Conservation (phyloP, 495 filamentous ascomycete species). For the Geopyxis carbonaria region DNA sequence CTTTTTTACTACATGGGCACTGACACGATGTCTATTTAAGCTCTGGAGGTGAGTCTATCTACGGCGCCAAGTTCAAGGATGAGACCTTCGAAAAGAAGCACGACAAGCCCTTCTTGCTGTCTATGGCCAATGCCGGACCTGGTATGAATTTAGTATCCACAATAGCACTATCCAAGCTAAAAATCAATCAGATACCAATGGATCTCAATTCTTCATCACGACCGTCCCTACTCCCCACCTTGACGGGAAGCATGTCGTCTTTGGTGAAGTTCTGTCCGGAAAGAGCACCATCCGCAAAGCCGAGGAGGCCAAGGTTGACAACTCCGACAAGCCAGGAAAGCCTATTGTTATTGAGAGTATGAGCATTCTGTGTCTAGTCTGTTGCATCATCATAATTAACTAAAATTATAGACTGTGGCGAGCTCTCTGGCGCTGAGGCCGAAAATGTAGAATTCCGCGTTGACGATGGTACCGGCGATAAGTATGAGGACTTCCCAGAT, state of each 20-base stretch:
- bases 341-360: slow-evolving; percentile 51
- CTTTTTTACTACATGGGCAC: slow-evolving; percentile 2
- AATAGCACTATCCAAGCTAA: no score
- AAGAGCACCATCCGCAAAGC: slow-evolving; percentile 82
- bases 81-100: slow-evolving; percentile 93
- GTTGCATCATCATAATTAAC: not conserved
- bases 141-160: slow-evolving; percentile 53
- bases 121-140: slow-evolving; percentile 95
- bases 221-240: slow-evolving; percentile 87
- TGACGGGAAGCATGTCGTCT: slow-evolving; percentile 94
- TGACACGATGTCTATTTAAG: slow-evolving; percentile 29
- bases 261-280: slow-evolving; percentile 84
- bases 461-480: slow-evolving; percentile 69
- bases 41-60: slow-evolving; percentile 94
- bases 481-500: slow-evolving; percentile 92
- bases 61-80: slow-evolving; percentile 93
- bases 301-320: slow-evolving; percentile 65
- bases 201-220: slow-evolving; percentile 95
- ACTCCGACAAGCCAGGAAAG: slow-evolving; percentile 56
- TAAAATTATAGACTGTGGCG: slow-evolving; percentile 63
- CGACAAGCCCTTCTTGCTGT: slow-evolving; percentile 82
- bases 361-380: no score
- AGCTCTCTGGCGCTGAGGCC: slow-evolving; percentile 56
- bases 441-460: slow-evolving; percentile 41
- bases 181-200: slow-evolving; percentile 68